Evolutionary conservation across 768 basidiomycete genomes (phyloP).

Genomic region (Antrodiella citrinella): DNA sequence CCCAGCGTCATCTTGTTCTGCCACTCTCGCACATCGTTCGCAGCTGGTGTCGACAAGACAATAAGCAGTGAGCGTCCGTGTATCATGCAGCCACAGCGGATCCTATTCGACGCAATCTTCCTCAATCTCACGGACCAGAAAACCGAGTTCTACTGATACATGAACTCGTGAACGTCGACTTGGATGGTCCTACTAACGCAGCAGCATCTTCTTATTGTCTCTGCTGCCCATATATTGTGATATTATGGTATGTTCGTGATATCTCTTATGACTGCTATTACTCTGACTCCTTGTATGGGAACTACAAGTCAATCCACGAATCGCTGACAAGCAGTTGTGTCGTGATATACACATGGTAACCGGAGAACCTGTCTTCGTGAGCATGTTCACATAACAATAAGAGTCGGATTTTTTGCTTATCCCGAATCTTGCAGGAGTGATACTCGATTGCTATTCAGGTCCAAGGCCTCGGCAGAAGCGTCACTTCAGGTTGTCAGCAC

Average conservation of each 20-base stretch:
- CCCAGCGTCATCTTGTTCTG: neutral
- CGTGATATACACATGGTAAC: neutral
- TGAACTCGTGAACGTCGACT: too few relatives aligned
- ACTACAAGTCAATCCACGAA: neutral
- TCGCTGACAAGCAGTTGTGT: neutral
- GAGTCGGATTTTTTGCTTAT: neutral
- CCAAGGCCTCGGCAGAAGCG: neutral
- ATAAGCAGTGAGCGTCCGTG: neutral
- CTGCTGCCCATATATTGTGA: neutral
- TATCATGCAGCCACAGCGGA: neutral
- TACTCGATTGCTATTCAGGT: neutral
- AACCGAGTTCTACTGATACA: too few relatives aligned
- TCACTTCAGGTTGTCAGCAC: neutral
- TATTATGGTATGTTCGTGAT: neutral
- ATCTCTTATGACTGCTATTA: too few relatives aligned
- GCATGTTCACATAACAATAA: neutral
- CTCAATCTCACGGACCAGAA: neutral
- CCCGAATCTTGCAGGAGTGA: neutral
- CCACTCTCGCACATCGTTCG: too few relatives aligned
- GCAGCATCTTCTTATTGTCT: neutral
- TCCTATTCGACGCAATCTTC: neutral
- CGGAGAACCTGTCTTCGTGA: neutral
- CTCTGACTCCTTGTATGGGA: too few relatives aligned
- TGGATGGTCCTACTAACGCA: too few relatives aligned
- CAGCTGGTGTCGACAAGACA: neutral